Evolutionary conservation across 2,329 filamentous ascomycete genomes (phyloP), one percentile per base, ranked within the genome.

Genomic region (Aplosporella prunicola): DNA sequence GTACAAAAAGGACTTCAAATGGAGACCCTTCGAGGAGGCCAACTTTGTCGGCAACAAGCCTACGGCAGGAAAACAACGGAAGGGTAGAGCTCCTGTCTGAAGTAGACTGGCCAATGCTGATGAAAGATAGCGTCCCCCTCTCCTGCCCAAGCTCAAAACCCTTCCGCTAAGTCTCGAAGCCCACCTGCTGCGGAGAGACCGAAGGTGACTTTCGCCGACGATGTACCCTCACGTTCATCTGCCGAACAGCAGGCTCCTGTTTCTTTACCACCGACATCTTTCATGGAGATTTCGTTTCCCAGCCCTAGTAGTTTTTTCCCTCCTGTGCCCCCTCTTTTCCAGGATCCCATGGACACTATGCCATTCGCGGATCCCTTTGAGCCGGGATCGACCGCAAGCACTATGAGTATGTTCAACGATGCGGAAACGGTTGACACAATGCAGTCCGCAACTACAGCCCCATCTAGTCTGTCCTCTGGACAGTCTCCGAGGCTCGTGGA

Each of bases 1-100:
- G 23, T 84, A 83, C 60, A 80, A 76, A 56, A 84, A 81, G 55
- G 76, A 81, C 55, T 83, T 82, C 62, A 82, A 83, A 66, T 84
- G 80, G 80, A 67, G 77, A 35, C 71, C 77, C 0, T 82, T 82
- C 47, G 77, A 79, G 50, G 78, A 82, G 46, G 68, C 72, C 31
- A 76, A 62, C 38, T 66, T 77, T 45, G 58, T 60, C 14, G 58
- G 60, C 34, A n/a, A 15, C 23, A 72, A 68, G 46, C 51, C 53
- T 20, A 44, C 45, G 11, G 22, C 13, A 25, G 38, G 26, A 20
- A 40, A 40, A 26, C 38, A 25, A 16, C 20, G 26, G 14, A 40
- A 40, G 32, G 38, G 38, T 40, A 26, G 17, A n/a, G n/a, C n/a
- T n/a, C n/a, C n/a, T n/a, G n/a, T n/a, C n/a, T n/a, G n/a, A n/a